Base-by-base conservation (phyloP, 2,329 filamentous ascomycete genomes). In the Colletotrichum karsti region DNA sequence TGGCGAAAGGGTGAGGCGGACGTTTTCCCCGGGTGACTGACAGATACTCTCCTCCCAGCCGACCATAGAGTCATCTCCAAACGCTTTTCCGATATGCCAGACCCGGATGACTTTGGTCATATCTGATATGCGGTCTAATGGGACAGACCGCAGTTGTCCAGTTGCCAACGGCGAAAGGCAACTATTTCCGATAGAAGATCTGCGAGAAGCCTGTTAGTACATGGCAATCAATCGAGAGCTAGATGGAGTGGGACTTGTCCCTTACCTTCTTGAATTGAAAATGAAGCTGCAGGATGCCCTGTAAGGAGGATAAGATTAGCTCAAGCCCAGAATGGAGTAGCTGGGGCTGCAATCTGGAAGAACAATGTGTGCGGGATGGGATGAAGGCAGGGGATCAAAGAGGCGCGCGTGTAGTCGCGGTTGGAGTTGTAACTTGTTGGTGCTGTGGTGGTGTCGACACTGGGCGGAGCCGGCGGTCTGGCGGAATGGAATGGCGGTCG, bases 211-310 rank as follows among this genome's bases (percentile, higher is more conserved):
- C 61, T 30, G 71, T 79, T 46, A 72, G 65, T 67, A 62, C 42
- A 58, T 54, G 35, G 20, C 28, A 28, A 41, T 67, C 53, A 37
- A 13, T 35, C 9, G n/a, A 15, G 22, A 28, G 28, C 35, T 41
- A 18, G 42, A 60, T 60, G 26, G 41, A 48, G 57, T 50, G 39
- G 58, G 63, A 62, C 37, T 24, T 63, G 33, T 60, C 51, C 73
- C 80, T 76, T 80, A 97, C 94, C 90, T 97, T 97, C 81, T 98
- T 99, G 86, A 98, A 98, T 80, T 98, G 95, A 79, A 99, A 99
- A 79, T 98, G 95, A 66, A 99, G 88, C 82, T 98, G 95, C 65
- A 99, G 84, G 74, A 98, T 97, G 59, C 95, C 95, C 93, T 97
- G 77, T 72, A 67, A 66, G 72, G 53, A 55, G 55, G 71, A 67